Conservation (phyloP, 23 red algal genomes). For the Gracilaria domingensis region DNA sequence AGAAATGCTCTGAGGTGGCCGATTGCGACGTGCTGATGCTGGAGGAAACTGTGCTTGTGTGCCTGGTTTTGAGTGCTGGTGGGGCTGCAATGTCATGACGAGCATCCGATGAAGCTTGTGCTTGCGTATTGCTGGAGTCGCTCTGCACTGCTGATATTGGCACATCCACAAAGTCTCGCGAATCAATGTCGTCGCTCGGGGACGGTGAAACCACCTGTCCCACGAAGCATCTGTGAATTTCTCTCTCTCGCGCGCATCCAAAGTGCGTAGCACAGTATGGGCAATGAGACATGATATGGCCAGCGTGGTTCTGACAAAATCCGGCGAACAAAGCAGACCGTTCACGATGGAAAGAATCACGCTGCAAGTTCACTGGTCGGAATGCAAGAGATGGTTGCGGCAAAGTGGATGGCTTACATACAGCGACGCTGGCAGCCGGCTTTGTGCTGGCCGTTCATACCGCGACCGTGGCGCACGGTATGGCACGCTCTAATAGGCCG, state of each 20-base stretch:
- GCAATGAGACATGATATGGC: conserved; percentile 7
- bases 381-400: neutral
- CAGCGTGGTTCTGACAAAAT: neutral
- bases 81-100: neutral
- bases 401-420: neutral
- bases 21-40: neutral
- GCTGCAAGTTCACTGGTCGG: neutral
- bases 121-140: neutral
- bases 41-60: neutral
- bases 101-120: neutral
- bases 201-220: conserved; percentile 8
- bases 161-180: neutral
- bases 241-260: neutral
- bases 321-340: neutral
- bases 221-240: conserved; percentile 15
- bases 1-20: neutral
- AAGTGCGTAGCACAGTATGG: neutral
- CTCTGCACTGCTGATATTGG: neutral
- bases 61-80: neutral
- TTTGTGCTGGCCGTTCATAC: neutral
- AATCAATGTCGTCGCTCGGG: neutral
- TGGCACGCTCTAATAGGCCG: neutral
- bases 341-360: neutral
- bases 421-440: neutral
- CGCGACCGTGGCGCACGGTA: neutral